Evolutionary conservation across 306 rosid species (phyloP), one percentile per base, ranked within the genome.

Genomic region (Biancaea sappan): DNA sequence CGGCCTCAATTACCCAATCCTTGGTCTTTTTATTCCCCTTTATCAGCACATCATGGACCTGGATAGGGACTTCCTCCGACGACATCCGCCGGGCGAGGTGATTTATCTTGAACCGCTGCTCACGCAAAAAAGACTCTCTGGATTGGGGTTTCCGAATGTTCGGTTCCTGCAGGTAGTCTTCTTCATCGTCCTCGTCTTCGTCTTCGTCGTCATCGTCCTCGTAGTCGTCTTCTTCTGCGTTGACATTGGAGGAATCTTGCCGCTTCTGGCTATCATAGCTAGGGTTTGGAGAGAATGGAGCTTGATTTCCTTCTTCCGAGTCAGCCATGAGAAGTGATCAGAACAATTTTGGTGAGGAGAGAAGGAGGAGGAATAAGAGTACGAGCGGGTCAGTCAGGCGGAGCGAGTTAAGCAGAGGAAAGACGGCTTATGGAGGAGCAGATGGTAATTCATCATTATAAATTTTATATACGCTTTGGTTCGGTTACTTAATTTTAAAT

Each of bases 1-100:
- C 97, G 7, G 96, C 93, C 75, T 92, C 92, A 56, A 95, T 90
- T 51, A 95, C 67, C 81, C 87, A 83, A 6, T 90, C 99, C 82
- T 86, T 95, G 16, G 99, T 95, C 86, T 79, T 87, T 8, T 82
- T 66, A 84, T 92, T 95, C 18, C 99, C 99, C 73, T 85, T 90
- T 71, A 95, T 87, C 70, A 92, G 31, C 16, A 95, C 80, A 66
- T 95, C 96, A 74, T 95, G 99, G 71, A 95, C 99, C 58, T 97
- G 85, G 77, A 95, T 83, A 9, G 84, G 86, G 15, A 95, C 88
- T 19, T 79, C 52, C 86, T 88, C 97, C 44, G 81, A 86, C 74
- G 77, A 31, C 84, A 95, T 69, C 68, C 96, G 88, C 22, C 75
- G 87, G 28, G 87, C 53, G 34, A 95, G 87, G 35, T 69, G 77